Conservation (phyloP, 352 stramenopile species). For the Aphanomyces stellatus region DNA sequence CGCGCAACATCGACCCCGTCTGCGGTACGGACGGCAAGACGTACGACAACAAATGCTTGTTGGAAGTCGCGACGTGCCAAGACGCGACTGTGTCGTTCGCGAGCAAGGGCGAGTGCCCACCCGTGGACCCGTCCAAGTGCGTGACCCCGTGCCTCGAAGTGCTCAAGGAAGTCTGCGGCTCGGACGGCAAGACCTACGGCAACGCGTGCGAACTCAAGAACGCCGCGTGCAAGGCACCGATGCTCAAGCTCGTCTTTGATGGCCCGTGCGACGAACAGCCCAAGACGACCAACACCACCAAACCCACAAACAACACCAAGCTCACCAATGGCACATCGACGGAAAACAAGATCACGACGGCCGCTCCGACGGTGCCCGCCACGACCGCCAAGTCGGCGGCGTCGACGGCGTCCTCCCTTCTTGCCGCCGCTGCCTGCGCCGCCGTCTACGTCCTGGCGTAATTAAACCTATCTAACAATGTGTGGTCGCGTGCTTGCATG, state of each 20-base stretch:
- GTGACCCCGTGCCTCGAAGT: constrained; percentile 23
- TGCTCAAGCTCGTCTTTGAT: background rate
- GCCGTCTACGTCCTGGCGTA: background rate
- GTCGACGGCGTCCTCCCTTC: background rate
- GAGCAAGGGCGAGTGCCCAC: constrained; percentile 42
- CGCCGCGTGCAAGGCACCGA: background rate
- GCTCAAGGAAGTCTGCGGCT: constrained; percentile 32
- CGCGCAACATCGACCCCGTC: background rate
- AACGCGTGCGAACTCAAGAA: constrained; percentile 28
- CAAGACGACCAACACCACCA: background rate
- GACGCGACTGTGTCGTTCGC: constrained; percentile 26
- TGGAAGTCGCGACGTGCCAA: background rate
- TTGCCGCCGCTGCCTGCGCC: background rate
- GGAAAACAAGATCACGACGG: background rate
- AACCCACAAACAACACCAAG: background rate
- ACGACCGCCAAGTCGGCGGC: background rate
- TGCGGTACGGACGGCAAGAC: background rate
- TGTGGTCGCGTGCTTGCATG: too few species aligned
- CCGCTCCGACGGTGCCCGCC: background rate
- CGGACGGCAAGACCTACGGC: constrained; percentile 32
- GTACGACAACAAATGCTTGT: constrained; percentile 1
- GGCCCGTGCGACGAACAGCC: background rate
- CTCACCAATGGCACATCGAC: background rate
- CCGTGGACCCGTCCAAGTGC: background rate
- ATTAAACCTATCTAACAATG: too few species aligned